phyloP scores from a whole-genome alignment of 768 basidiomycete genomes.

The Boletus vermiculosoides region DNA sequence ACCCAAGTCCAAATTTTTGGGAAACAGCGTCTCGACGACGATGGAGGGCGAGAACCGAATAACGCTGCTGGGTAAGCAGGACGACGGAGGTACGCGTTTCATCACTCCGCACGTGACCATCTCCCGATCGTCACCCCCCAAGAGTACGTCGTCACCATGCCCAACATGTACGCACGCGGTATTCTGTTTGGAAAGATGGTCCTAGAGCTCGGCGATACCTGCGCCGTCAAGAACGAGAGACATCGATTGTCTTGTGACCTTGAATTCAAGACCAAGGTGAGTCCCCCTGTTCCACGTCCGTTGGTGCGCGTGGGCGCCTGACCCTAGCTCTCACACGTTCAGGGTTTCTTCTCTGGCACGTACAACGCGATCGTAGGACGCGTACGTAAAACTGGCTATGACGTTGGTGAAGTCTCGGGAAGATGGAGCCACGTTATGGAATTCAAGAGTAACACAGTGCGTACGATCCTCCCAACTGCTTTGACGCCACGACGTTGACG shows the following conservation, averaged over 20 bases:
- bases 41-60: constrained; percentile 98
- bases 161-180: constrained; percentile 94
- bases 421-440: constrained; percentile 93
- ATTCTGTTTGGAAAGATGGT: constrained; percentile 94
- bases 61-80: constrained; percentile 74
- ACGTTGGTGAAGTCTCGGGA: constrained; percentile 84
- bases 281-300: neutral
- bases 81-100: constrained; percentile 73
- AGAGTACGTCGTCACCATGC: constrained; percentile 93
- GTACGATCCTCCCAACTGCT: constrained; percentile 7
- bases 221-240: constrained; percentile 79
- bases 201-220: constrained; percentile 89
- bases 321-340: neutral
- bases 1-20: constrained; percentile 94
- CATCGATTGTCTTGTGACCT: constrained; percentile 74
- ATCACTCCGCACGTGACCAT: constrained; percentile 1
- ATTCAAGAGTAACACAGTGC: constrained; percentile 67
- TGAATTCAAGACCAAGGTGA: constrained; percentile 97
- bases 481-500: neutral
- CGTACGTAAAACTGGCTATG: constrained; percentile 59
- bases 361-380: constrained; percentile 89
- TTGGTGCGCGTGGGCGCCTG: neutral
- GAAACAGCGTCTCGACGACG: constrained; percentile 92
- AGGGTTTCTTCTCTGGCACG: constrained; percentile 97
- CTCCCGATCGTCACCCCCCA: constrained; percentile 11